These are phyloP conservation scores for Herpetomonas tarakana DNA, from an alignment of 208 protist species.

Conservation along the genomic window DNA sequence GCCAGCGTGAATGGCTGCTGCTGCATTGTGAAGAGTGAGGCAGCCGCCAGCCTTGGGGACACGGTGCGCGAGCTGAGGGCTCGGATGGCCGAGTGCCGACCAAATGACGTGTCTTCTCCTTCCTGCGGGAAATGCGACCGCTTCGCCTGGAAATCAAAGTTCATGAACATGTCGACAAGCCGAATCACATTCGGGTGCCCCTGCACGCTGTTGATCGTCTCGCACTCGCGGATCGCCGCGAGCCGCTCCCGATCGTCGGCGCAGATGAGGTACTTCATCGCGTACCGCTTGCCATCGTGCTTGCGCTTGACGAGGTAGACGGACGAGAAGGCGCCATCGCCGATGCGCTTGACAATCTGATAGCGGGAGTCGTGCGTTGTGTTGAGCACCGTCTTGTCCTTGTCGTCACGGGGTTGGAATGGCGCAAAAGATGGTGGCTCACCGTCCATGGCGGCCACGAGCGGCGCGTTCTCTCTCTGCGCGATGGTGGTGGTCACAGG, in stretches of 20 bases:
- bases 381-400: constrained; percentile 40
- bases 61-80: no score
- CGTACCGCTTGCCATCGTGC: constrained; percentile 12
- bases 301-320: constrained; percentile 35
- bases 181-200: constrained; percentile 54
- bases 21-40: no score
- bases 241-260: constrained; percentile 30
- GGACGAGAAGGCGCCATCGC: constrained; percentile 41
- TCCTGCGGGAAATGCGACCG: background rate
- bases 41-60: no score
- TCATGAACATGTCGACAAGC: constrained; percentile 60
- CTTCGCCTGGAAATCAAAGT: constrained; percentile 18
- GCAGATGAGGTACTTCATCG: constrained; percentile 45
- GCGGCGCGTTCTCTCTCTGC: background rate
- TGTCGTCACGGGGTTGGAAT: constrained; percentile 27
- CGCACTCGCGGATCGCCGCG: constrained; percentile 40
- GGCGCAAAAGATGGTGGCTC: background rate
- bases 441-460: background rate
- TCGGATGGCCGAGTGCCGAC: no score
- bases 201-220: constrained; percentile 44
- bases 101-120: no score
- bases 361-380: constrained; percentile 46
- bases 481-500: background rate
- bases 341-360: constrained; percentile 27
- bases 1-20: no score